A percentile compares a stretch with the other conserved stretches of the same genome.
Conservation (phyloP, 148 eudicot genomes). For the Nyssa sinensis region DNA sequence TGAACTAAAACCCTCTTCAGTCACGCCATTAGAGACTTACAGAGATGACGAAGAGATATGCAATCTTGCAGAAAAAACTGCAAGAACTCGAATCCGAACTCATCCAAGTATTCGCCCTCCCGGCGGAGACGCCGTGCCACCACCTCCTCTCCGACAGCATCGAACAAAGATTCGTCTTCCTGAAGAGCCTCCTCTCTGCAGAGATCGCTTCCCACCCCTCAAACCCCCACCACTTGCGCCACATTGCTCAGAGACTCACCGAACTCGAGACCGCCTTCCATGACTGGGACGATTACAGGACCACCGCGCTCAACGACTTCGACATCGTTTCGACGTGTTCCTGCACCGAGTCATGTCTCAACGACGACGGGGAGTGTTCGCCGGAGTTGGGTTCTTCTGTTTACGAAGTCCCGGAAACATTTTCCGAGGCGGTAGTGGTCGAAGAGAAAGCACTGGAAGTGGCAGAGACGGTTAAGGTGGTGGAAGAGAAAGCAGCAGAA, state of each 20-base stretch:
- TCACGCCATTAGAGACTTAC: background rate
- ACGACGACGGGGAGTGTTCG: conserved; percentile 7
- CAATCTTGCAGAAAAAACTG: conserved; percentile 29
- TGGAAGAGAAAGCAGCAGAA: background rate
- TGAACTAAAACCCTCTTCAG: background rate
- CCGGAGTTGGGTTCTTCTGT: conserved; percentile 9
- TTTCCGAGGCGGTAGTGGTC: conserved; percentile 5
- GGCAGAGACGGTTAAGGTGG: background rate
- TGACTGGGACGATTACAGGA: background rate
- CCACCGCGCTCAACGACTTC: no score
- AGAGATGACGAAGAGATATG: conserved; percentile 24
- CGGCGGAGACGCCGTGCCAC: conserved; percentile 3
- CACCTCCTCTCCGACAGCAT: conserved; percentile 9
- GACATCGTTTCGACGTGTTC: conserved; percentile 24
- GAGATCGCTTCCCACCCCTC: conserved; percentile 27
- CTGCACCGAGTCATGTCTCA: conserved; percentile 20
- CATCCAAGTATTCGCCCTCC: background rate
- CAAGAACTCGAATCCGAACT: conserved; percentile 24
- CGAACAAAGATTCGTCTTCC: conserved; percentile 16
- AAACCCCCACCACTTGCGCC: conserved; percentile 18
- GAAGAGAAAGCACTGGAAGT: background rate
- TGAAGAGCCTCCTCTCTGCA: conserved; percentile 16
- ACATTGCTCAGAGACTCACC: conserved; percentile 14
- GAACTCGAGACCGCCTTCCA: conserved; percentile 12
- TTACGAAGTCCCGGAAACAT: background rate